phyloP scores from a whole-genome alignment of 1,284 basidiomycete genomes.

The Anthracocystis walkeri region DNA sequence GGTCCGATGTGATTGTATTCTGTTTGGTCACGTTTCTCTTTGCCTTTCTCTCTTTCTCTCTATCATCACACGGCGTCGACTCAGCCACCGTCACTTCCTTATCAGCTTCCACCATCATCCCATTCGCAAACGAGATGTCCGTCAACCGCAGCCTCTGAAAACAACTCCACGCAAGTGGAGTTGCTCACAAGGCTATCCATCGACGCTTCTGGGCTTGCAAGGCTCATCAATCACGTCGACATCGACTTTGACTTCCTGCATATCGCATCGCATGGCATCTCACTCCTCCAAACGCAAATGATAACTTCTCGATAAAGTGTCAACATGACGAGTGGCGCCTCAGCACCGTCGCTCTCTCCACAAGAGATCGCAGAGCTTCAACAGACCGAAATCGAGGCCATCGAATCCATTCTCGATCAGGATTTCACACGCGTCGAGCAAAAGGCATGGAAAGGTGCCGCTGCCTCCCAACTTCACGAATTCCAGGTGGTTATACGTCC shows the following conservation, averaged over 20 bases:
- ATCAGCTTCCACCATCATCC: slow-evolving; percentile 5
- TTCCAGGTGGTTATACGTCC: slow-evolving; percentile 61
- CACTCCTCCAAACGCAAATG: slow-evolving; percentile 17
- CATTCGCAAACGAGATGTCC: slow-evolving; percentile 24
- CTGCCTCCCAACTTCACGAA: slow-evolving; percentile 45
- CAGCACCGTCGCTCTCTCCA: slow-evolving; percentile 27
- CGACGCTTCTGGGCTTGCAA: slow-evolving; percentile 10
- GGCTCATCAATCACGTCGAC: slow-evolving; percentile 3
- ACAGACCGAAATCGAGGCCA: slow-evolving; percentile 61
- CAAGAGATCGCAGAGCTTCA: slow-evolving; percentile 61
- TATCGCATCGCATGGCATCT: slow-evolving; percentile 20
- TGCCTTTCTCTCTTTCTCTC: slow-evolving; percentile 8
- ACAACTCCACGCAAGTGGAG: slow-evolving; percentile 49
- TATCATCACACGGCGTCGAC: not conserved
- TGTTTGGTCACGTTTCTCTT: not conserved
- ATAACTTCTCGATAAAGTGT: not conserved
- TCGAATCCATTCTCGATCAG: slow-evolving; percentile 59
- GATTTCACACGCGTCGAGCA: slow-evolving; percentile 55
- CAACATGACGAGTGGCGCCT: slow-evolving; percentile 22
- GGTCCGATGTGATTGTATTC: slow-evolving; percentile 8
- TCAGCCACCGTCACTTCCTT: not conserved
- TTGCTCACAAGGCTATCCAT: slow-evolving; percentile 18
- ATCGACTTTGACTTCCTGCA: not conserved
- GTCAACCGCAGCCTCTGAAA: slow-evolving; percentile 26
- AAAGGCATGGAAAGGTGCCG: slow-evolving; percentile 55